Evolutionary conservation across 768 basidiomycete species (phyloP).

Genomic region (Infundibulicybe gibba): DNA sequence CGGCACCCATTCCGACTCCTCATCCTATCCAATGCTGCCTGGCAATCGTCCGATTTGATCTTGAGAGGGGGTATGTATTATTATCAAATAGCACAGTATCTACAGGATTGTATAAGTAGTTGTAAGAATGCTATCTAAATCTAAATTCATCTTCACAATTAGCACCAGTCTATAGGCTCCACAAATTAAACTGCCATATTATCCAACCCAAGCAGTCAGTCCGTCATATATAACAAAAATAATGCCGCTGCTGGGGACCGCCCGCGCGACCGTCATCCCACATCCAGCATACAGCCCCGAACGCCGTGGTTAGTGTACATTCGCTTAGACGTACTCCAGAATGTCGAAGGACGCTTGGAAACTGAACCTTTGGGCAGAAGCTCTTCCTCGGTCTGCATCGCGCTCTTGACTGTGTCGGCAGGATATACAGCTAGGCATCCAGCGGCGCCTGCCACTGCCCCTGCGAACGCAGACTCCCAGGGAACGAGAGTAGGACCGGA

Average conservation of each 20-base stretch:
- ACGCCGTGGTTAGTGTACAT: conserved; percentile 78
- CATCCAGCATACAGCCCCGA: conserved; percentile 85
- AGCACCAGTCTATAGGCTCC: too few relatives aligned
- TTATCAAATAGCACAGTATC: too few relatives aligned
- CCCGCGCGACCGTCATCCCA: conserved; percentile 83
- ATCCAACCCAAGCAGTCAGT: conserved; percentile 41
- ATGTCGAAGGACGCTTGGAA: conserved; percentile 18
- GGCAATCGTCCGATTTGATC: conserved; percentile 34
- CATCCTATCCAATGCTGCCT: conserved; percentile 72
- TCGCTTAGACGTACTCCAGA: conserved; percentile 57
- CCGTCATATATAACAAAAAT: conserved; percentile 94
- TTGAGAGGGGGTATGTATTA: too few relatives aligned
- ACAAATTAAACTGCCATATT: too few relatives aligned
- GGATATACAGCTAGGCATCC: conserved; percentile 87
- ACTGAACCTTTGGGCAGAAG: conserved; percentile 40
- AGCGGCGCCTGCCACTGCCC: conserved; percentile 74
- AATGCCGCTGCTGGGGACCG: conserved; percentile 86
- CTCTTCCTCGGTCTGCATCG: conserved; percentile 88
- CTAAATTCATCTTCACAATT: too few relatives aligned
- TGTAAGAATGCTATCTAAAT: too few relatives aligned
- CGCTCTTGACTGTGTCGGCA: conserved; percentile 86
- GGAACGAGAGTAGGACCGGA: conserved; percentile 33
- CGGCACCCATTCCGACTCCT: conserved; percentile 29
- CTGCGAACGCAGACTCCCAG: conserved; percentile 78
- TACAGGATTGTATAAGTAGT: too few relatives aligned